phyloP scores from a whole-genome alignment of 2,329 filamentous ascomycete genomes.

The Colletotrichum costaricense region DNA sequence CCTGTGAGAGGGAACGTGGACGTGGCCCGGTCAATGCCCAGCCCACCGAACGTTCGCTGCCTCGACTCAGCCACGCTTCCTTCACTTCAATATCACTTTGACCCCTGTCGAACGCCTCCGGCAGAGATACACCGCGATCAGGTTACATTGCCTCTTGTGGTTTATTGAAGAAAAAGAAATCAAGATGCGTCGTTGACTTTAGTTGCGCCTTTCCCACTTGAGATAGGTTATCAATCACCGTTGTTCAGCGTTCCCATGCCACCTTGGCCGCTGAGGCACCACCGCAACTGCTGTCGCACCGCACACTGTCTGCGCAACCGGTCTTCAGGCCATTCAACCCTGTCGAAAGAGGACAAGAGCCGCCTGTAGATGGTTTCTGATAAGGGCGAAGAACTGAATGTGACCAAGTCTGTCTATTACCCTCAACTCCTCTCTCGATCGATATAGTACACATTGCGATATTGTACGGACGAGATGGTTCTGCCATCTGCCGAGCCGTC shows the following conservation, averaged over 20 bases:
- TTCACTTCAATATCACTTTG: constrained; percentile 3
- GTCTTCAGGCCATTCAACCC: constrained; percentile 44
- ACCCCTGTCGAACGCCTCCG: not conserved
- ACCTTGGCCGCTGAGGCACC: constrained; percentile 24
- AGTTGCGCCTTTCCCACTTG: not conserved
- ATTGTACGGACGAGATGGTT: constrained; percentile 23
- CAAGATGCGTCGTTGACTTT: not conserved
- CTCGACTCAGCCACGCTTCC: constrained; percentile 25
- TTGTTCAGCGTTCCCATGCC: constrained; percentile 4
- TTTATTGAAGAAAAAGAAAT: not conserved
- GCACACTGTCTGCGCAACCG: constrained; percentile 44
- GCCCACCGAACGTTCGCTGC: constrained; percentile 4
- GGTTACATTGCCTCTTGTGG: not conserved
- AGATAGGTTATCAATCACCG: not conserved
- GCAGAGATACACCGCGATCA: not conserved
- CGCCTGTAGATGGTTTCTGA: not conserved
- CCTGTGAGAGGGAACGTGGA: constrained; percentile 26
- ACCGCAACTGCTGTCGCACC: constrained; percentile 41
- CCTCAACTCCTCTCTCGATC: constrained; percentile 27
- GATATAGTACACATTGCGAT: constrained; percentile 34
- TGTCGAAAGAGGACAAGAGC: constrained; percentile 39
- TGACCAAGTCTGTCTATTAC: constrained; percentile 31
- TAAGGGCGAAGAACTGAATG: constrained; percentile 4
- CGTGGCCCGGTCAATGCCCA: constrained; percentile 30
- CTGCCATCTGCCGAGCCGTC: constrained; percentile 13